Conservation (phyloP, 140 eudicot genomes). For the Eryngium alpinum region DNA sequence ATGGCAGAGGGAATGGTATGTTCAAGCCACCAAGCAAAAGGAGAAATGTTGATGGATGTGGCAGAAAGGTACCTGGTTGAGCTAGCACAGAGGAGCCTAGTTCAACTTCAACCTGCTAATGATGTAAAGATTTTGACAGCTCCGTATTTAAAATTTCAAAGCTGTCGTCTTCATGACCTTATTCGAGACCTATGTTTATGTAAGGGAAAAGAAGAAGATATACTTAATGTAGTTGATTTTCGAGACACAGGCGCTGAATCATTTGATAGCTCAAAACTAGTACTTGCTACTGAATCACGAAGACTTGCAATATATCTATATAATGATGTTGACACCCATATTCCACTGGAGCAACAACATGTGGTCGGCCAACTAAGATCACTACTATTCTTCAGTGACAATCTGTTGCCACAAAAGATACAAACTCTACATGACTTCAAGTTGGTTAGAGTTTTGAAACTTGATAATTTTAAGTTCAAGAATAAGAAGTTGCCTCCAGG, state of each 20-base stretch:
- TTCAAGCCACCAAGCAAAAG: not conserved
- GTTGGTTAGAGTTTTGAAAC: conserved; percentile 9
- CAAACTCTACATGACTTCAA: not conserved
- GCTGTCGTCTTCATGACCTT: conserved; percentile 14
- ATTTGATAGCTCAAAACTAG: not conserved
- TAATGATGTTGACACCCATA: not conserved
- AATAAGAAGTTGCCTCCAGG: not conserved
- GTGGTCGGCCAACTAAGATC: conserved; percentile 9
- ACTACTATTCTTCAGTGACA: conserved; percentile 3
- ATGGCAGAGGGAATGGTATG: not conserved
- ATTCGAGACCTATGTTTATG: conserved; percentile 11
- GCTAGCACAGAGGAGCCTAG: not conserved
- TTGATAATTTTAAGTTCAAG: conserved; percentile 6
- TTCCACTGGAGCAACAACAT: not conserved
- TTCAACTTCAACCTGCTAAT: not conserved
- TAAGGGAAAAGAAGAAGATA: not conserved
- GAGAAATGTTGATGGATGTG: not conserved
- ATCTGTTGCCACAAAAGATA: not conserved
- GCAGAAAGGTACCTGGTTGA: not conserved
- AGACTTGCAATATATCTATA: not conserved
- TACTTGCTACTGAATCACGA: not conserved
- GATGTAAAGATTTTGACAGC: not conserved
- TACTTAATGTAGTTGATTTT: not conserved
- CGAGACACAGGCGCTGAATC: too few species aligned
- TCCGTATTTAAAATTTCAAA: not conserved